Percentiles rank a stretch among this genome's conserved stretches.
phyloP scores from a whole-genome alignment of 768 basidiomycete genomes.

The Hemileccinum rubropunctum region DNA sequence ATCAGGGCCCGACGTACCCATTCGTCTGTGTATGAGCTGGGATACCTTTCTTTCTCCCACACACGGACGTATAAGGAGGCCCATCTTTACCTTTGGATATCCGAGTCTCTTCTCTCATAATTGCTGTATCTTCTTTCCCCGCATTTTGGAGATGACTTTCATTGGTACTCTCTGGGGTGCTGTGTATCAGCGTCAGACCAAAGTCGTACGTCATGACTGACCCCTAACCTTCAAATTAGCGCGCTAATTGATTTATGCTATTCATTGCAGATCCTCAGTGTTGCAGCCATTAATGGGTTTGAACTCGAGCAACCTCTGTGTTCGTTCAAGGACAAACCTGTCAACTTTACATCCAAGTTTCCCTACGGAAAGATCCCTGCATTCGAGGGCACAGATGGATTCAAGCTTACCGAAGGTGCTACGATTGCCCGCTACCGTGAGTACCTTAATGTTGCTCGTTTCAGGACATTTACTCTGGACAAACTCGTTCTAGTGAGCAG shows the following conservation, averaged over 20 bases:
- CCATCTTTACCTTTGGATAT: too few relatives aligned
- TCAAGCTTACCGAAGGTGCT: conserved; percentile 12
- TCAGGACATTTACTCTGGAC: neutral
- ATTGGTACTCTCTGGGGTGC: conserved; percentile 21
- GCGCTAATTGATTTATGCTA: too few relatives aligned
- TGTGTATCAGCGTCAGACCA: conserved; percentile 19
- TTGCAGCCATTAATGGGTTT: conserved; percentile 12
- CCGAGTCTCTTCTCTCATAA: too few relatives aligned
- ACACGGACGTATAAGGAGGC: too few relatives aligned
- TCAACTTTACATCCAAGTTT: conserved; percentile 13
- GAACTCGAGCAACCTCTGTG: conserved; percentile 10
- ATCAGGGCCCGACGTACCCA: too few relatives aligned
- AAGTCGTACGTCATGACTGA: too few relatives aligned
- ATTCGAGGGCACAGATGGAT: conserved; percentile 19
- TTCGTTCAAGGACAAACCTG: conserved; percentile 9
- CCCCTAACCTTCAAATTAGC: too few relatives aligned
- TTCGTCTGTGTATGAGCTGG: too few relatives aligned
- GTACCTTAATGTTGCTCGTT: neutral
- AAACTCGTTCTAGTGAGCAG: conserved; percentile 7
- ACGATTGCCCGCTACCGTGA: conserved; percentile 20
- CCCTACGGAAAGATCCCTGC: conserved; percentile 18
- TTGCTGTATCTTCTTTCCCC: too few relatives aligned
- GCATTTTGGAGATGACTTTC: conserved; percentile 8
- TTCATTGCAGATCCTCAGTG: conserved; percentile 1
- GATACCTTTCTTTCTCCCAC: too few relatives aligned